A percentile compares a stretch with the other conserved stretches of the same genome.
Conservation (phyloP, 352 stramenopile species). For the Pythium aquatile region DNA sequence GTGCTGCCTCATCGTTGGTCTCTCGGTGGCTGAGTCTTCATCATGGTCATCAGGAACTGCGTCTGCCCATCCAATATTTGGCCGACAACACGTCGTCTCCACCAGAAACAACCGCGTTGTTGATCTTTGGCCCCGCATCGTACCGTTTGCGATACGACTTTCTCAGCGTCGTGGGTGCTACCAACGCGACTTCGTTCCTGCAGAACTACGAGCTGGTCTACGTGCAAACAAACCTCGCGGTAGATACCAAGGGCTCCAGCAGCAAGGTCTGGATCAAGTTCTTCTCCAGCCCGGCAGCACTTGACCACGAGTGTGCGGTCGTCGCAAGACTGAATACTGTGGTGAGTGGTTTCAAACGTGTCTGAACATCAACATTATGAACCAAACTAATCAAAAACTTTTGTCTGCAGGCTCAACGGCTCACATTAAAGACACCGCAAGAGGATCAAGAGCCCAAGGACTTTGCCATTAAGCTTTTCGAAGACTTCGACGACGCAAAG, state of each 20-base stretch:
- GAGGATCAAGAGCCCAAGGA: slow-evolving; percentile 11
- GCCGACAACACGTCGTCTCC: slow-evolving; percentile 57
- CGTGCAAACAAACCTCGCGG: slow-evolving; percentile 47
- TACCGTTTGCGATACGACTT: slow-evolving; percentile 75
- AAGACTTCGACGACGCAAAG: slow-evolving; percentile 64
- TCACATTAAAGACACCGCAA: not conserved
- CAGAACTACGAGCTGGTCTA: slow-evolving; percentile 39
- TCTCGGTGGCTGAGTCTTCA: not conserved
- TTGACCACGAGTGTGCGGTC: slow-evolving; percentile 43
- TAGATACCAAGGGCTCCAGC: slow-evolving; percentile 48
- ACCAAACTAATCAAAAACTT: not conserved
- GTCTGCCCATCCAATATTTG: slow-evolving; percentile 69
- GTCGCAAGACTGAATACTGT: slow-evolving; percentile 39
- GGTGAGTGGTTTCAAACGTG: slow-evolving; percentile 25
- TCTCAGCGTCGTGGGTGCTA: slow-evolving; percentile 27
- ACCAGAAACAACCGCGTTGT: slow-evolving; percentile 42
- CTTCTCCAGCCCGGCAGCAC: slow-evolving; percentile 36
- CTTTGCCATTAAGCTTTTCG: slow-evolving; percentile 34
- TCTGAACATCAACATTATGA: not conserved
- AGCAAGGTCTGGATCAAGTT: slow-evolving; percentile 62
- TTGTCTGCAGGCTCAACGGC: slow-evolving; percentile 6
- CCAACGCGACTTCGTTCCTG: slow-evolving; percentile 28
- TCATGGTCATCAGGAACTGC: slow-evolving; percentile 42
- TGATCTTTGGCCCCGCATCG: slow-evolving; percentile 58
- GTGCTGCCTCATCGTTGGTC: not conserved